Evolutionary conservation across 2,329 filamentous ascomycete species (phyloP), one percentile per base, ranked within the genome.

Genomic region (Colletotrichum chlorophyti): DNA sequence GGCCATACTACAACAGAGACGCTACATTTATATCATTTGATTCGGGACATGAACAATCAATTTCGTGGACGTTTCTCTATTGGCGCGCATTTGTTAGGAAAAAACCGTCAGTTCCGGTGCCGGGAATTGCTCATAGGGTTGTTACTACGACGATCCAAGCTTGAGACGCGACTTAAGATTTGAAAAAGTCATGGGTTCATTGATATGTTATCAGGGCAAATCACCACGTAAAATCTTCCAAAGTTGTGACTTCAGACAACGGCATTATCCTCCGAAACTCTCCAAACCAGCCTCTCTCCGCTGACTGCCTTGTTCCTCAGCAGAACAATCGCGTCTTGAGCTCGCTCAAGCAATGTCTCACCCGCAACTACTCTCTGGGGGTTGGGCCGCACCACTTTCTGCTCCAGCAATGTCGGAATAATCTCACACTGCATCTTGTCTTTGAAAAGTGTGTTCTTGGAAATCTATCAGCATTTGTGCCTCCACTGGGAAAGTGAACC

Each of bases 391-490:
- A 82, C 66, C 3, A 73, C 38, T 0, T 74, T 74, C 12, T 72
- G 64, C 6, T 70, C 72, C 17, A 82, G 61, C 61, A 86, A 63
- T 0, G 74, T 64, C 2, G 81, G 81, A 65, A 87, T 77, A 48
- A 87, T 83, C 12, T 83, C 79, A 1, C 79, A 69, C 64, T 85
- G 81, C 31, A 85, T 68, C 46, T 82, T 77, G 42, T 84, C 70
- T 58, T 79, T 83, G 70, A 85, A 82, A 38, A 82, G 76, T 14
- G 79, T 72, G 60, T 87, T 85, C 79, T 86, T 34, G 42, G 1
- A 34, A 60, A 4, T 19, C 14, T 6, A 7, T 37, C 17, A 54
- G 48, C 42, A 35, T 31, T 15, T 8, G 10, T 10, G 10, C 5
- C 5, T 10, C 15, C 3, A 21, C n/a, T n/a, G n/a, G n/a, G n/a